phyloP scores from a whole-genome alignment of 805 yeast species.

The Metschnikowia amazonensis region DNA sequence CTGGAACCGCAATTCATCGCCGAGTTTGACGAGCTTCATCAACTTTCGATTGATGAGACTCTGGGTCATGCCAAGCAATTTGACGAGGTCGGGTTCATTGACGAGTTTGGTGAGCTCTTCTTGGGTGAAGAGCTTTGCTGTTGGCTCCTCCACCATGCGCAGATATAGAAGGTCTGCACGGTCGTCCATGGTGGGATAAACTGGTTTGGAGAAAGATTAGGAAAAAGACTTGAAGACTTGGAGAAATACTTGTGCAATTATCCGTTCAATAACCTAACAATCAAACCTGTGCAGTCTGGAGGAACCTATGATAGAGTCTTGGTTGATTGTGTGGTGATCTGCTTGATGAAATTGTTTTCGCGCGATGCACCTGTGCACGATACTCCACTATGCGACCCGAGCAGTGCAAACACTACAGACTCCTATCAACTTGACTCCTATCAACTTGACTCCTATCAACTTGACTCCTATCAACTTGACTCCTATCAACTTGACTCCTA shows the following conservation, averaged over 20 bases:
- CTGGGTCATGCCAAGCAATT: slow-evolving; percentile 48
- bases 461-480: neutral
- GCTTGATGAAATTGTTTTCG: slow-evolving; percentile 1
- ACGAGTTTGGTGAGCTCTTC: slow-evolving; percentile 57
- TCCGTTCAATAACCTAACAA: no score
- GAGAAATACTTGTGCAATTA: no score
- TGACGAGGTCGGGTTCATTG: slow-evolving; percentile 40
- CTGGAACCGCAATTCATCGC: slow-evolving; percentile 67
- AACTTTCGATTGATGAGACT: slow-evolving; percentile 54
- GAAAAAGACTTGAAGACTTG: no score
- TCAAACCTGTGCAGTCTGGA: neutral
- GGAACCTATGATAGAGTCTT: neutral
- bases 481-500: neutral
- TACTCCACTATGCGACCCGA: neutral
- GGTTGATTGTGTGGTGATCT: neutral
- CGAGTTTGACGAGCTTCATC: slow-evolving; percentile 64
- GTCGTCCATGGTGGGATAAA: slow-evolving; percentile 1
- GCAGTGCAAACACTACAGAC: neutral
- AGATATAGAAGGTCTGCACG: slow-evolving; percentile 56
- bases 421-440: neutral
- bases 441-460: neutral
- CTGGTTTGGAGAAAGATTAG: no score
- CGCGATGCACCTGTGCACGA: slow-evolving; percentile 5
- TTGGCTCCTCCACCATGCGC: slow-evolving; percentile 54
- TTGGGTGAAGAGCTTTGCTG: slow-evolving; percentile 58